Percentiles rank a stretch among this genome's conserved stretches.
Evolutionary conservation across 305 asterid species (phyloP).

Genomic region (Euphrasia arctica): DNA sequence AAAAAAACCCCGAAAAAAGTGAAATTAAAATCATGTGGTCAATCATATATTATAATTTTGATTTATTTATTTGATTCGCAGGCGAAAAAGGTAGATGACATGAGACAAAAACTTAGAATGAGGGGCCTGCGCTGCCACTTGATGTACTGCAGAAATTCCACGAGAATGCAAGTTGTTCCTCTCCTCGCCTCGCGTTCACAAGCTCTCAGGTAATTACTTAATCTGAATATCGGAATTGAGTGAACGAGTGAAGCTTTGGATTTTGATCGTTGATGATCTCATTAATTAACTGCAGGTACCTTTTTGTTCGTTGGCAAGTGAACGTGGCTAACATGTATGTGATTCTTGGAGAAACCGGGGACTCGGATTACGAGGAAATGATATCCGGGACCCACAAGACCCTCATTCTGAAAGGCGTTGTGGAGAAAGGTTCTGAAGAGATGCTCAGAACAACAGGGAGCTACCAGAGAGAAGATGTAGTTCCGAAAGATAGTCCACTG

Average conservation of each 20-base stretch:
- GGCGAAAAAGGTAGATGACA: conserved; percentile 78
- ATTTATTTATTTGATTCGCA: conserved; percentile 21
- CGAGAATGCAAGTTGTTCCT: conserved; percentile 80
- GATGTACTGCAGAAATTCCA: conserved; percentile 81
- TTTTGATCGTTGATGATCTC: neutral
- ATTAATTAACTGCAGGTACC: conserved; percentile 49
- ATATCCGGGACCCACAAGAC: conserved; percentile 80
- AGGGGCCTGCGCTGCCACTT: conserved; percentile 90
- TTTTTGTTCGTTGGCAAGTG: conserved; percentile 84
- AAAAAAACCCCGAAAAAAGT: neutral
- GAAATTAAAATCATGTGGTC: neutral
- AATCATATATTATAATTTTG: neutral
- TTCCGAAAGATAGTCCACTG: conserved; percentile 60
- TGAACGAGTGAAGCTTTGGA: no score
- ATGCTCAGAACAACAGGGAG: conserved; percentile 66
- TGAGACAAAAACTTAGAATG: conserved; percentile 89
- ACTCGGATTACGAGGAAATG: conserved; percentile 81
- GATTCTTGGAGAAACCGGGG: conserved; percentile 85
- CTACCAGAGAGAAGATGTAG: conserved; percentile 66
- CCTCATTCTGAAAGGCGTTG: conserved; percentile 56
- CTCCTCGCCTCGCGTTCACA: conserved; percentile 88
- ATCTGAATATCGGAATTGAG: neutral
- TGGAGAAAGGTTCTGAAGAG: conserved; percentile 68
- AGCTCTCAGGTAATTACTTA: conserved; percentile 62
- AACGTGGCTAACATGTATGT: conserved; percentile 79